Percentiles rank a stretch among this genome's conserved stretches.
Conservation (phyloP, 2,329 filamentous ascomycete species). For the Fusarium devonianum region DNA sequence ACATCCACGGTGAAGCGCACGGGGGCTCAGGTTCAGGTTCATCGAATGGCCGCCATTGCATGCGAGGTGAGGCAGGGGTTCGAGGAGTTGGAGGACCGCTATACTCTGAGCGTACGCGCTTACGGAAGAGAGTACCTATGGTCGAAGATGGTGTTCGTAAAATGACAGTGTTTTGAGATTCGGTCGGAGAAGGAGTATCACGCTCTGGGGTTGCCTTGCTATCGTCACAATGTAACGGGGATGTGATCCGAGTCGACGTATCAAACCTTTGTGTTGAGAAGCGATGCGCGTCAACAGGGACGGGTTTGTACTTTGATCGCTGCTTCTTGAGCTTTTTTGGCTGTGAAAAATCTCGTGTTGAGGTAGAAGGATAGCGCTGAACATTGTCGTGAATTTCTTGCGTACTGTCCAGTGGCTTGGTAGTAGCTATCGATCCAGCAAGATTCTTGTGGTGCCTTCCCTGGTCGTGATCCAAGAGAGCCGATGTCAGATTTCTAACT, state of each 20-base stretch:
- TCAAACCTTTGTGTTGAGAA: slow-evolving; percentile 22
- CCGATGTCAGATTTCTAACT: slow-evolving; percentile 6
- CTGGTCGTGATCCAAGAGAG: not conserved
- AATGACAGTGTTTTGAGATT: slow-evolving; percentile 1
- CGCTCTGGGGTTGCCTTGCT: not conserved
- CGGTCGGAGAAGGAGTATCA: slow-evolving; percentile 19
- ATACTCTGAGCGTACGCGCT: slow-evolving; percentile 33
- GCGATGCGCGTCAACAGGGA: slow-evolving; percentile 7
- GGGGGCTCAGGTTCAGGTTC: slow-evolving; percentile 30
- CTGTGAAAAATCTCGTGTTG: slow-evolving; percentile 19
- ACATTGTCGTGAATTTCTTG: not conserved
- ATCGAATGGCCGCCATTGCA: slow-evolving; percentile 41
- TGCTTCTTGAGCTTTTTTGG: slow-evolving; percentile 10
- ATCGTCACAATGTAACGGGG: not conserved
- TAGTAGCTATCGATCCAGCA: not conserved
- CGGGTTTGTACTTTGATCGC: not conserved
- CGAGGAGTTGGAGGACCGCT: slow-evolving; percentile 22
- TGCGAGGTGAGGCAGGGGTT: slow-evolving; percentile 30
- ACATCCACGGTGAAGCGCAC: slow-evolving; percentile 35
- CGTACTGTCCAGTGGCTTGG: no score
- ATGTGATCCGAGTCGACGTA: slow-evolving; percentile 6
- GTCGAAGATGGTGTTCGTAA: slow-evolving; percentile 35
- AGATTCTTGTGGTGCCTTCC: not conserved
- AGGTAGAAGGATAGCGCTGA: slow-evolving; percentile 4
- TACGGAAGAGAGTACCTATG: slow-evolving; percentile 40